Conservation (phyloP, 768 basidiomycete genomes). For the Wakefieldia striispora region DNA sequence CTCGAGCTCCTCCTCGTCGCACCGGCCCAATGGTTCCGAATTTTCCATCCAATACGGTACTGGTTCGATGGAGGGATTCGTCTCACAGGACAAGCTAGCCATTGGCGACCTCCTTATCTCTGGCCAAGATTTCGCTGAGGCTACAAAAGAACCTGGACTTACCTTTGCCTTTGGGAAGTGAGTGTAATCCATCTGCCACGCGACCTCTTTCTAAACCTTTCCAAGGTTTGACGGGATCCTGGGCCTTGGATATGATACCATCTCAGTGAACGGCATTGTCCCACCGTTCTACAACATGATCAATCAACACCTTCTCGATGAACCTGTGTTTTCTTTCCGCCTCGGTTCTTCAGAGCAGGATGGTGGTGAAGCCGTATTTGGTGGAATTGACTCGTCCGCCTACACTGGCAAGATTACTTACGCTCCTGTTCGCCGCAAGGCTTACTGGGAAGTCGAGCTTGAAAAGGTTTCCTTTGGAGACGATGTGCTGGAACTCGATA, state of each 20-base stretch:
- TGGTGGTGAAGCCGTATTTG: constrained; percentile 89
- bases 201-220: neutral
- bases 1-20: constrained; percentile 69
- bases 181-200: constrained; percentile 26
- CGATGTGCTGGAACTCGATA: constrained; percentile 86
- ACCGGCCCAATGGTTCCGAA: constrained; percentile 85
- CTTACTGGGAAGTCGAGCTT: constrained; percentile 98
- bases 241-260: constrained; percentile 93
- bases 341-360: constrained; percentile 83
- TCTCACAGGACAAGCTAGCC: constrained; percentile 75
- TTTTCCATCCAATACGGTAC: constrained; percentile 95
- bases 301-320: constrained; percentile 73
- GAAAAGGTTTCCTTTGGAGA: constrained; percentile 82
- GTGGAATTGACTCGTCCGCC: constrained; percentile 76
- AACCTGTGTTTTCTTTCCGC: constrained; percentile 93
- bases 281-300: constrained; percentile 97
- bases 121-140: constrained; percentile 89
- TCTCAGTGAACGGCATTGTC: constrained; percentile 87
- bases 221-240: constrained; percentile 91
- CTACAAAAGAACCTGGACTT: constrained; percentile 93
- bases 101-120: constrained; percentile 83
- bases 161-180: constrained; percentile 96
- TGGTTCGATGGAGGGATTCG: constrained; percentile 95
- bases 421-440: constrained; percentile 90
- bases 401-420: constrained; percentile 83